Evolutionary conservation across 441 rosid species (phyloP), one percentile per base, ranked within the genome.

Genomic region (Kokia cookei): DNA sequence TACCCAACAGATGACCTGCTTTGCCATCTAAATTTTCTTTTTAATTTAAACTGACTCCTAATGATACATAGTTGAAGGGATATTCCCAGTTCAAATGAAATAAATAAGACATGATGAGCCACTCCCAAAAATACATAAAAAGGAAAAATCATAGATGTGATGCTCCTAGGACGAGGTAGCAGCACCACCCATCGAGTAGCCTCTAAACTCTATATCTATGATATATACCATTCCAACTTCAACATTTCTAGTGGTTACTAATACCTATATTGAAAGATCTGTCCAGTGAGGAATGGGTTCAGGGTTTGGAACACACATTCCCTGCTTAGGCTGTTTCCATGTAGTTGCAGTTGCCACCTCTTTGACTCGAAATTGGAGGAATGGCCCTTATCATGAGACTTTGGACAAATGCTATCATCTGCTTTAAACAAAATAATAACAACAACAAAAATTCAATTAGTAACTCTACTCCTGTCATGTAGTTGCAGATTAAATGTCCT

Each of bases 361-460:
- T 74, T 42, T 63, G 76, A 24, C 72, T 76, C 54, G 93, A 63
- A 68, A 82, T 71, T 29, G 91, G 92, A 69, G 86, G 84, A 72
- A 85, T 79, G 57, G 75, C 71, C 80, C 89, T 85, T 69, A 93
- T 93, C 96, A 90, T 84, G 58, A 87, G 60, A 68, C 98, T 93
- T 79, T 92, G 96, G 59, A 85, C 67, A 73, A 93, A 88, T 37
- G 94, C 96, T 73, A 86, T 71, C 85, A 83, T 82, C 97, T 93
- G 63, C 80, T 78, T 45, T 17, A 8, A 2, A 55, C 15, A 35
- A 8, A 58, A 42, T 5, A 32, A 32, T 32, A 32, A 32, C 37
- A 32, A 32, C 37, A 32, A 32, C 7, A 69, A 62, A 43, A n/a
- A 43, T n/a, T 26, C 32, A 15, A 17, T 53, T 2, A 73, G 69